Percentiles rank a stretch among this genome's conserved stretches.
These are phyloP conservation scores for Phycomyces blakesleeanus DNA, from an alignment of 192 early-diverging fungal genomes.

Conservation along the genomic window DNA sequence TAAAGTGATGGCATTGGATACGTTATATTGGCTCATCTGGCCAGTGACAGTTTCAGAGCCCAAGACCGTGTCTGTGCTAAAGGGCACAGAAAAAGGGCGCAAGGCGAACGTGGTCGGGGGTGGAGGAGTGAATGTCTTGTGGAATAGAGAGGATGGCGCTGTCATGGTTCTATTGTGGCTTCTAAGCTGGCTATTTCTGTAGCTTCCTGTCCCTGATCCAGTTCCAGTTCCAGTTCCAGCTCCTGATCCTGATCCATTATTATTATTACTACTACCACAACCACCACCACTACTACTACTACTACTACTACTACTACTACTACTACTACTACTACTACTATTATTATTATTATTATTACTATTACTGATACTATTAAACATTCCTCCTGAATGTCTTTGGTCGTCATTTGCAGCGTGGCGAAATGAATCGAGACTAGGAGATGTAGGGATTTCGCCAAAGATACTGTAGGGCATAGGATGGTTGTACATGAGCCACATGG, in stretches of 20 bases:
- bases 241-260: too few relatives aligned
- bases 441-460: constrained; percentile 21
- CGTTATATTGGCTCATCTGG: too few relatives aligned
- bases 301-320: too few relatives aligned
- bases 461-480: constrained; percentile 15
- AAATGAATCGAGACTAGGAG: constrained; percentile 13
- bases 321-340: too few relatives aligned
- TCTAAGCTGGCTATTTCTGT: not conserved
- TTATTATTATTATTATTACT: too few relatives aligned
- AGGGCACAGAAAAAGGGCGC: not conserved
- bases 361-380: too few relatives aligned
- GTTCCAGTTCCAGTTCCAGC: too few relatives aligned
- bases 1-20: too few relatives aligned
- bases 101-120: not conserved
- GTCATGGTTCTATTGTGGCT: not conserved
- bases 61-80: not conserved
- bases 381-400: not conserved
- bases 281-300: too few relatives aligned
- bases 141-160: not conserved
- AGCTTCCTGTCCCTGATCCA: too few relatives aligned
- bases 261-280: too few relatives aligned
- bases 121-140: not conserved
- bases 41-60: too few relatives aligned
- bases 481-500: constrained; percentile 21
- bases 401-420: constrained; percentile 11